Base-by-base conservation (phyloP, 345 rosid genomes). In the Citrus unshiu region DNA sequence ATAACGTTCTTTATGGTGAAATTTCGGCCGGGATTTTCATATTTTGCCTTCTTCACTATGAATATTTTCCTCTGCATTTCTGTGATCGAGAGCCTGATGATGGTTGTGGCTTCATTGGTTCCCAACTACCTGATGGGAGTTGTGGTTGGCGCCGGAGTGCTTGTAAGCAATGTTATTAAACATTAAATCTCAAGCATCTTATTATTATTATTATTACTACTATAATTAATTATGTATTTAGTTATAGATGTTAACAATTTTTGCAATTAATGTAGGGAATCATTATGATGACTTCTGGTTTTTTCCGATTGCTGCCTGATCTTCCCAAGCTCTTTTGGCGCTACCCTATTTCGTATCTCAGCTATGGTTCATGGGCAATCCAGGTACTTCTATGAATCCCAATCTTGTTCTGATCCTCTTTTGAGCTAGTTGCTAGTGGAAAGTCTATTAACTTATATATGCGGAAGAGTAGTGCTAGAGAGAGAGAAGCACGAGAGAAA, bases 251-350 rank as follows among this genome's bases (percentile, higher is more conserved):
- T 7, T 46, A 22, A 16, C 57, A 46, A 39, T 56, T 1, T 72
- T 62, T 24, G 67, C 57, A 34, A 51, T 74, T 25, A 30, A 8
- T 73, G 74, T 77, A 93, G 97, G 95, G 95, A 76, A 90, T 93
- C 79, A 84, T 93, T 83, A 89, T 93, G 97, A 91, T 93, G 95
- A 93, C 97, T 7, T 93, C 95, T 29, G 97, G 97, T 9, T 93
- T 93, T 88, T 93, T 93, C 85, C 85, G 97, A n/a, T 83, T 89
- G 74, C 85, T 91, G 43, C 89, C 94, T 51, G 97, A 93, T 88
- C 91, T 93, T 75, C 97, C 97, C 14, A 93, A 89, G 77, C 78
- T 85, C 21, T 91, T 93, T 82, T 93, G 97, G 97, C 93, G 97
- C 35, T 91, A 91, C 75, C 97, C 95, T 0, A 75, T 93, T 86